Conservation (phyloP, 2,329 filamentous ascomycete species). For the Fonsecaea monophora region DNA sequence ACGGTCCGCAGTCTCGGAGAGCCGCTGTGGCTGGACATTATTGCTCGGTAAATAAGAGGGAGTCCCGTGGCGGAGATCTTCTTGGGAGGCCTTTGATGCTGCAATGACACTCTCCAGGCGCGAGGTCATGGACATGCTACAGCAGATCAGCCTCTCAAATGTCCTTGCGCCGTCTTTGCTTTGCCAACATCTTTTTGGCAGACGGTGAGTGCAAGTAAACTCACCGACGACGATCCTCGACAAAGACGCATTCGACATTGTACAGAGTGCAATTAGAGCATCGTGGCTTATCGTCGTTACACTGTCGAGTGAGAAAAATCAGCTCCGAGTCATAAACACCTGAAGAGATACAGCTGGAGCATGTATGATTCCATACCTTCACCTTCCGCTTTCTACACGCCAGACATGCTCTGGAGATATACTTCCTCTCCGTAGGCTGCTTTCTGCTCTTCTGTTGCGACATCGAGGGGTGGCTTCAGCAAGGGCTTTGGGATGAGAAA, state of each 20-base stretch:
- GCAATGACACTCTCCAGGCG: neutral
- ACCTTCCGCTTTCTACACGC: slow-evolving; percentile 20
- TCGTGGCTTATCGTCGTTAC: slow-evolving; percentile 14
- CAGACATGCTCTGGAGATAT: slow-evolving; percentile 23
- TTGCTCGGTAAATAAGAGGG: neutral
- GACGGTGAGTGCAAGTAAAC: neutral
- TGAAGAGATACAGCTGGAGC: neutral
- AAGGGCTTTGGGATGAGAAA: neutral
- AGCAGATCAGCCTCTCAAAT: neutral
- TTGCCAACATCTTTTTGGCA: neutral
- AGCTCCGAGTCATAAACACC: neutral
- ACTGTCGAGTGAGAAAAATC: slow-evolving; percentile 9
- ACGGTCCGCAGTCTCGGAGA: neutral
- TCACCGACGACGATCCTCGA: slow-evolving; percentile 19
- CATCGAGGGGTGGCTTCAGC: neutral
- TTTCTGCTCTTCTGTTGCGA: slow-evolving; percentile 1
- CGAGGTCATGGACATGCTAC: neutral
- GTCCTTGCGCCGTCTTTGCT: neutral
- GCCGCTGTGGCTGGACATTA: neutral
- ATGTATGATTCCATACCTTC: slow-evolving; percentile 5
- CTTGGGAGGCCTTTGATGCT: neutral
- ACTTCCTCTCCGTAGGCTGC: slow-evolving; percentile 11
- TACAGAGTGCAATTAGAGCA: slow-evolving; percentile 26
- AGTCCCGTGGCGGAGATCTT: neutral
- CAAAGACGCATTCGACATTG: slow-evolving; percentile 18